Conservation (phyloP, 805 yeast species). For the Spencermartinsiella europaea region DNA sequence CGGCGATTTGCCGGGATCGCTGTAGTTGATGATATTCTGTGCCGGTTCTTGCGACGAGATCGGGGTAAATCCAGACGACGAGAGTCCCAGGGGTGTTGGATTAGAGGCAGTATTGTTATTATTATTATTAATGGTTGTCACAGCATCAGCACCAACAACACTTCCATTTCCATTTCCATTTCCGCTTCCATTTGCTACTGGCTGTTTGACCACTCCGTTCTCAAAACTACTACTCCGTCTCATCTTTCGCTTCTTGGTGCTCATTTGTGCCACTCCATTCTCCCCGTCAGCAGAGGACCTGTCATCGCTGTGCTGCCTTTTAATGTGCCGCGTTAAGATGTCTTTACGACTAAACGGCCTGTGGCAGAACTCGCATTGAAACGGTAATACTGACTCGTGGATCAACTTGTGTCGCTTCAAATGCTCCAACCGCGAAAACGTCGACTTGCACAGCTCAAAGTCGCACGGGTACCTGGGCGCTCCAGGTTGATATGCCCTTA, state of each 20-base stretch:
- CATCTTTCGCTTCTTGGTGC: neutral
- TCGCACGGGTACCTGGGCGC: conserved; percentile 10
- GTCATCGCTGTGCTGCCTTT: conserved; percentile 13
- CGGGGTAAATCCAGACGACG: neutral
- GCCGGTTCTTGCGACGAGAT: neutral
- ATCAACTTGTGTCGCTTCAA: conserved; percentile 17
- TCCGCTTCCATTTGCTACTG: neutral
- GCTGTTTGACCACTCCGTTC: neutral
- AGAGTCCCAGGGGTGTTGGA: neutral
- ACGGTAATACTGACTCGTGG: conserved; percentile 14
- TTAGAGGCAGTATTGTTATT: too few species aligned
- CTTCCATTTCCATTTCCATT: neutral
- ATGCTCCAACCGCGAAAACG: conserved; percentile 23
- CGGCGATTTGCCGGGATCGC: conserved; percentile 2
- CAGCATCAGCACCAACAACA: neutral
- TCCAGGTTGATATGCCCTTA: conserved; percentile 5
- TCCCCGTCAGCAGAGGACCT: neutral
- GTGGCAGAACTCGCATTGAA: conserved; percentile 15
- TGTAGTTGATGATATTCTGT: neutral
- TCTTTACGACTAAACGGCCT: conserved; percentile 19
- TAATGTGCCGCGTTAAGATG: conserved; percentile 17
- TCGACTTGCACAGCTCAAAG: conserved; percentile 10
- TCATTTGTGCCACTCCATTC: neutral
- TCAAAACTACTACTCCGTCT: neutral
- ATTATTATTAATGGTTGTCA: too few species aligned